phyloP scores from a whole-genome alignment of 345 rosid species.

The Hibiscus mutabilis region DNA sequence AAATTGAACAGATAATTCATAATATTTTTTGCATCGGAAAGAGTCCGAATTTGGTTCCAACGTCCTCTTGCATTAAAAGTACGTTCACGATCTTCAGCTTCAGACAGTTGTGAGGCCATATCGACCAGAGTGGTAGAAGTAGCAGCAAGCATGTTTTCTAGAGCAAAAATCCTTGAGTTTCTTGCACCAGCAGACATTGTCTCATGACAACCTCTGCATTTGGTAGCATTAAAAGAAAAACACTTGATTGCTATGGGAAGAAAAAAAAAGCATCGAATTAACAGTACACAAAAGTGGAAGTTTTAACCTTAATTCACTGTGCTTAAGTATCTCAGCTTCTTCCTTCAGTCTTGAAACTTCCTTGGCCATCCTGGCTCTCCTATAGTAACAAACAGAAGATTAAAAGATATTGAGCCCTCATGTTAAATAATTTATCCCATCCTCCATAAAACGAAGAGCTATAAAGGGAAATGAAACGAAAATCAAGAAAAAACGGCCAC shows the following conservation, averaged over 20 bases:
- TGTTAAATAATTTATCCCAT: neutral
- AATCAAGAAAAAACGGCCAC: too few species aligned
- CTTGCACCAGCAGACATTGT: slow-evolving; percentile 93
- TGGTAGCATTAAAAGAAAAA: slow-evolving; percentile 13
- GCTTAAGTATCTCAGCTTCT: slow-evolving; percentile 57
- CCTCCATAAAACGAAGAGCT: too few species aligned
- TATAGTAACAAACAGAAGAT: slow-evolving; percentile 24
- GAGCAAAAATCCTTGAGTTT: slow-evolving; percentile 69
- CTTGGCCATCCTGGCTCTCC: slow-evolving; percentile 88
- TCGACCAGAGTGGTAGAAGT: slow-evolving; percentile 44
- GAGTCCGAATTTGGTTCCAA: slow-evolving; percentile 80
- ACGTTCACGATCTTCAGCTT: slow-evolving; percentile 24
- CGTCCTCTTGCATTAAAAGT: slow-evolving; percentile 84
- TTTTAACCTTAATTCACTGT: slow-evolving; percentile 51
- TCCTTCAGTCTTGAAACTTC: slow-evolving; percentile 78
- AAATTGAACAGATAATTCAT: slow-evolving; percentile 84
- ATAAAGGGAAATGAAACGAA: too few species aligned
- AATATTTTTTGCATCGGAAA: slow-evolving; percentile 74
- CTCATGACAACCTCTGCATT: slow-evolving; percentile 46
- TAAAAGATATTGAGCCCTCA: neutral
- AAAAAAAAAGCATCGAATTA: neutral
- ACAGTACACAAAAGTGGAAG: neutral
- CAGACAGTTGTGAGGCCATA: slow-evolving; percentile 99
- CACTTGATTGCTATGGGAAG: neutral
- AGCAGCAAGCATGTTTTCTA: neutral